These are phyloP conservation scores for Tuber umbilicatum DNA, from an alignment of 495 filamentous ascomycete species.

Conservation along the genomic window DNA sequence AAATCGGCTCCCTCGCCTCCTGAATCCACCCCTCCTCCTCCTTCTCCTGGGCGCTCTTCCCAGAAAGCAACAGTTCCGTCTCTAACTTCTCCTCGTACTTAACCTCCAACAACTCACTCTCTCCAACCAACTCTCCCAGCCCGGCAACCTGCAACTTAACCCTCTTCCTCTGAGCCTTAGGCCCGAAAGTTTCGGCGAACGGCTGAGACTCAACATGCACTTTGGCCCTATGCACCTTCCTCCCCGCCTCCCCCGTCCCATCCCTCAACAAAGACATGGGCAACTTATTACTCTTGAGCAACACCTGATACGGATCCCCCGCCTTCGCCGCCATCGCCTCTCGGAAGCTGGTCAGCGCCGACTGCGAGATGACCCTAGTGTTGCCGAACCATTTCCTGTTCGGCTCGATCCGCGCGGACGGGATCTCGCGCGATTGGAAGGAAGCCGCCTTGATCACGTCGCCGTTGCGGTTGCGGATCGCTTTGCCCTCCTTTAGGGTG, in stretches of 20 bases:
- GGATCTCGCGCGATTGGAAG: conserved; percentile 70
- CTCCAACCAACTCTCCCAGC: conserved; percentile 72
- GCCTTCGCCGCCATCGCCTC: conserved; percentile 86
- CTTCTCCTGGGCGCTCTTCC: conserved; percentile 55
- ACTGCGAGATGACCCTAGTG: conserved; percentile 62
- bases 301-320: conserved; percentile 82
- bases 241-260: conserved; percentile 45
- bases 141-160: conserved; percentile 77
- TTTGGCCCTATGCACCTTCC: conserved; percentile 90
- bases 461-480: conserved; percentile 66
- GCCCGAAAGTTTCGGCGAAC: conserved; percentile 85
- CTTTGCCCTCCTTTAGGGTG: conserved; percentile 76
- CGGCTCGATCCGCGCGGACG: conserved; percentile 83
- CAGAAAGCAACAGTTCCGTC: conserved; percentile 63
- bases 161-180: conserved; percentile 84
- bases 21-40: conserved; percentile 52
- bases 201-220: conserved; percentile 82
- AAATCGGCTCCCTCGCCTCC: conserved; percentile 77
- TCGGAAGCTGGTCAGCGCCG: conserved; percentile 71
- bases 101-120: conserved; percentile 69
- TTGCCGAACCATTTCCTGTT: conserved; percentile 84
- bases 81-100: conserved; percentile 70
- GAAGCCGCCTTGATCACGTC: conserved; percentile 72
- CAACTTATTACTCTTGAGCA: conserved; percentile 89
- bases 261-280: conserved; percentile 54